Percentiles rank a stretch among this genome's conserved stretches.
Evolutionary conservation across 306 rosid genomes (phyloP).

Genomic region (Alnus rubra): DNA sequence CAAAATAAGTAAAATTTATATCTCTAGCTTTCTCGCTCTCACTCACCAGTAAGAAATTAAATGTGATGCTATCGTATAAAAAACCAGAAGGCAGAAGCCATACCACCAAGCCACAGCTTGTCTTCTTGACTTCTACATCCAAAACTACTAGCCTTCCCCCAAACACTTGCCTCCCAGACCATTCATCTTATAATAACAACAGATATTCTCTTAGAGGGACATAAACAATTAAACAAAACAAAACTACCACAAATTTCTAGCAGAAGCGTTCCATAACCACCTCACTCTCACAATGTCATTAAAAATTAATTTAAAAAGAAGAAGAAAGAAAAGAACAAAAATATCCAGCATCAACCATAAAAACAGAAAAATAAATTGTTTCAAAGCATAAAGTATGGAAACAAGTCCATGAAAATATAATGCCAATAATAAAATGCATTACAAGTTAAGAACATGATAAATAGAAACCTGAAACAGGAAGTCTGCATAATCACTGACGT

Average conservation of each 20-base stretch:
- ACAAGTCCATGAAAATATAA: neutral
- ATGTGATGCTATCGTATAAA: neutral
- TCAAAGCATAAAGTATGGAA: neutral
- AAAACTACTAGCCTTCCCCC: neutral
- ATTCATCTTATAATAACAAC: neutral
- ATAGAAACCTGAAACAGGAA: constrained; percentile 68
- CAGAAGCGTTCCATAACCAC: neutral
- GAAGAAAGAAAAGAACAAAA: neutral
- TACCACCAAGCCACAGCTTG: neutral
- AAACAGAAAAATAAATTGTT: neutral
- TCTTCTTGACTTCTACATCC: neutral
- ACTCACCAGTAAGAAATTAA: neutral
- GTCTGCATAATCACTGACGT: constrained; percentile 64
- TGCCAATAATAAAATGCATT: neutral
- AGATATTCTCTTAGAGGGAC: neutral
- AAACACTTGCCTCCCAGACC: neutral
- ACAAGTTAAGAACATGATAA: constrained; percentile 12
- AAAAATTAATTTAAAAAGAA: neutral
- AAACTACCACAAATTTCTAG: neutral
- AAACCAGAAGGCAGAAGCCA: neutral
- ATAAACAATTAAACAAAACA: neutral
- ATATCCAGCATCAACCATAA: neutral
- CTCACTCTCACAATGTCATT: neutral
- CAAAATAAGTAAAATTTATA: neutral
- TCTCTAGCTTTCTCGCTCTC: neutral